Conservation (phyloP, 352 stramenopile species). For the Pythium chondricola region DNA sequence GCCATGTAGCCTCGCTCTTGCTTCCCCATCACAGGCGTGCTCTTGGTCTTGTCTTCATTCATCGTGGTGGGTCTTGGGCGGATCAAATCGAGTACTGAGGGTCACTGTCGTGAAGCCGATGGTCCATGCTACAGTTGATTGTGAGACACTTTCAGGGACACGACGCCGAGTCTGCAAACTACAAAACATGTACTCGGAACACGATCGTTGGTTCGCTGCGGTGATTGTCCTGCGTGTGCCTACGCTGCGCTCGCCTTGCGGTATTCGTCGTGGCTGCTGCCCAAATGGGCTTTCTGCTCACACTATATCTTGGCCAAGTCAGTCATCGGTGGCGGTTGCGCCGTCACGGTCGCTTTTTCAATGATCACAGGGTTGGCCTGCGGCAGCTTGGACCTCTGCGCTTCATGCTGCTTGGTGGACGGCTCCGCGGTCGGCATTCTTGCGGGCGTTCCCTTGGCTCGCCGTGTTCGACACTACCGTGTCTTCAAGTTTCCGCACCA, state of each 20-base stretch:
- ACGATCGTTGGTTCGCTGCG: no score
- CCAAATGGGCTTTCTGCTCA: constrained; percentile 15
- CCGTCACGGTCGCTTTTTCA: not conserved
- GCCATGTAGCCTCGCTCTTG: constrained; percentile 16
- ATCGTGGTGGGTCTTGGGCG: no score
- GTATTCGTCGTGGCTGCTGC: constrained; percentile 1
- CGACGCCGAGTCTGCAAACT: no score
- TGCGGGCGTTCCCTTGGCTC: not conserved
- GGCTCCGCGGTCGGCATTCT: constrained; percentile 14
- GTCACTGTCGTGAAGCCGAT: no score
- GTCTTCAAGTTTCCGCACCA: no score
- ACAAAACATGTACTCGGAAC: no score
- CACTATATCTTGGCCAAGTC: constrained; percentile 14
- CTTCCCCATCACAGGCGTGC: not conserved
- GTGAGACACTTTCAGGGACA: no score
- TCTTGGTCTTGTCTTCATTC: not conserved
- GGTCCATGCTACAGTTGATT: no score
- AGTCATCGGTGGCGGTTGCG: not conserved
- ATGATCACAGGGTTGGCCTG: constrained; percentile 5
- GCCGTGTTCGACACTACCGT: no score
- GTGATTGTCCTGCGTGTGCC: no score
- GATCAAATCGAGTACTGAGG: no score
- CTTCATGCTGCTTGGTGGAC: constrained; percentile 2
- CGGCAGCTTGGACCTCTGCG: constrained; percentile 6
- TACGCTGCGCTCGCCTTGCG: constrained; percentile 11